These are phyloP conservation scores for Globisporangium cylindrosporum DNA, from an alignment of 352 stramenopile species.

Conservation along the genomic window DNA sequence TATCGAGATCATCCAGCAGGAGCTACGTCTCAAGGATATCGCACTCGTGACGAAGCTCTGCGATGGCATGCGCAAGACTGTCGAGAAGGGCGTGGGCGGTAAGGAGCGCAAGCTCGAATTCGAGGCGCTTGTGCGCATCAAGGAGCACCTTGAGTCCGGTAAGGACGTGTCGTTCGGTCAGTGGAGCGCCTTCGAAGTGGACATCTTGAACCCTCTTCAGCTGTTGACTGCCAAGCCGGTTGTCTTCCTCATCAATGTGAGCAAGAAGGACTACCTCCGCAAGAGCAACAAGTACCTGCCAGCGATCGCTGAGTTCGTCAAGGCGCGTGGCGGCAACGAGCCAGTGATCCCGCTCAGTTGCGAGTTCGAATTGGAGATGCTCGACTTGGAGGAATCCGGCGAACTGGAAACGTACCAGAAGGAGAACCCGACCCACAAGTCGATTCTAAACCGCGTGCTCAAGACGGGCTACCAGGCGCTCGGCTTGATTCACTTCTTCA, in stretches of 20 bases:
- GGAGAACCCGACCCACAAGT: conserved; percentile 91
- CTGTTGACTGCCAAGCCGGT: conserved; percentile 93
- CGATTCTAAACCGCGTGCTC: conserved; percentile 96
- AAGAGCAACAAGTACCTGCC: conserved; percentile 98
- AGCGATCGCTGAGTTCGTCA: conserved; percentile 97
- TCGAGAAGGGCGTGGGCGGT: conserved; percentile 79
- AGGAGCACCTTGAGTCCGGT: conserved; percentile 77
- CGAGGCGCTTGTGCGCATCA: conserved; percentile 79
- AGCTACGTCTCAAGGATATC: conserved; percentile 98
- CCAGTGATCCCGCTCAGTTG: conserved; percentile 97
- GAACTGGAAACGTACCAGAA: conserved; percentile 82
- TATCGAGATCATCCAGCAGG: conserved; percentile 98
- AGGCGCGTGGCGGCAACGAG: conserved; percentile 94
- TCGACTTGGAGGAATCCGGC: conserved; percentile 61
- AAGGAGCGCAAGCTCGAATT: conserved; percentile 97
- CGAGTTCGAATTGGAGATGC: conserved; percentile 97
- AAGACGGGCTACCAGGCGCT: conserved; percentile 97
- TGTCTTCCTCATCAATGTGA: conserved; percentile 99
- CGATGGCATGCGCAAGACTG: conserved; percentile 83
- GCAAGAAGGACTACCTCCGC: conserved; percentile 97
- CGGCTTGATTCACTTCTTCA: conserved; percentile 99
- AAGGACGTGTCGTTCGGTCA: conserved; percentile 91
- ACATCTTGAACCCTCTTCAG: conserved; percentile 91
- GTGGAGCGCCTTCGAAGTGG: conserved; percentile 87
- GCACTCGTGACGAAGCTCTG: conserved; percentile 82